Percentiles rank a stretch among this genome's conserved stretches.
Evolutionary conservation across 148 eudicot species (phyloP).

Genomic region (Beta vulgaris): DNA sequence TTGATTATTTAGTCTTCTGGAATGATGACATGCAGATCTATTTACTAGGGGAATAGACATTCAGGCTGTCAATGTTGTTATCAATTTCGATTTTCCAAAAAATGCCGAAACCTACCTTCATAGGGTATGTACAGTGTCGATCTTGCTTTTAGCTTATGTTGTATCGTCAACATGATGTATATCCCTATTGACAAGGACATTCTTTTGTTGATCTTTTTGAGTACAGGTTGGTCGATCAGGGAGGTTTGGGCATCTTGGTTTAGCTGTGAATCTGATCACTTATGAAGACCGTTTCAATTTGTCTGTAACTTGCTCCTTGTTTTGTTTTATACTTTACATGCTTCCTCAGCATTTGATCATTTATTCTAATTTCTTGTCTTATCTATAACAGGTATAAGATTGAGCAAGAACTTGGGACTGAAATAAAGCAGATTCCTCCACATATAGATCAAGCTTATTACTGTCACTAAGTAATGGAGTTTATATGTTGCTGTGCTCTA

Average conservation of each 20-base stretch:
- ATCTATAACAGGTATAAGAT: slow-evolving; percentile 65
- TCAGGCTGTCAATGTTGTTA: slow-evolving; percentile 90
- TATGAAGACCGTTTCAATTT: slow-evolving; percentile 87
- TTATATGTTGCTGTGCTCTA: not conserved
- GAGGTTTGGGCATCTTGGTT: slow-evolving; percentile 90
- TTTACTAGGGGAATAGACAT: slow-evolving; percentile 95
- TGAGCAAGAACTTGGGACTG: slow-evolving; percentile 93
- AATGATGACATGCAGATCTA: slow-evolving; percentile 48
- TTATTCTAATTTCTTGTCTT: not conserved
- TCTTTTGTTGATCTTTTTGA: slow-evolving; percentile 10
- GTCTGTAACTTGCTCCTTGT: slow-evolving; percentile 39
- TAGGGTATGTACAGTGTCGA: slow-evolving; percentile 50
- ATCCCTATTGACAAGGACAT: not conserved
- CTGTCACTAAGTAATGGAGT: slow-evolving; percentile 44
- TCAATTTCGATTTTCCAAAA: slow-evolving; percentile 85
- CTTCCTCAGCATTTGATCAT: not conserved
- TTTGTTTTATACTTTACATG: not conserved
- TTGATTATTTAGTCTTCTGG: not conserved
- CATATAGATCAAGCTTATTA: slow-evolving; percentile 74
- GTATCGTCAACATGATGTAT: not conserved
- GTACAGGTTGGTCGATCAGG: slow-evolving; percentile 90
- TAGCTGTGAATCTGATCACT: slow-evolving; percentile 88
- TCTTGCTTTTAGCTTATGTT: slow-evolving; percentile 4
- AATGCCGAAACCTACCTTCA: slow-evolving; percentile 88
- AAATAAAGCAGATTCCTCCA: slow-evolving; percentile 86